Evolutionary conservation across 257 asterid genomes (phyloP).

Genomic region (Solanum chilense): DNA sequence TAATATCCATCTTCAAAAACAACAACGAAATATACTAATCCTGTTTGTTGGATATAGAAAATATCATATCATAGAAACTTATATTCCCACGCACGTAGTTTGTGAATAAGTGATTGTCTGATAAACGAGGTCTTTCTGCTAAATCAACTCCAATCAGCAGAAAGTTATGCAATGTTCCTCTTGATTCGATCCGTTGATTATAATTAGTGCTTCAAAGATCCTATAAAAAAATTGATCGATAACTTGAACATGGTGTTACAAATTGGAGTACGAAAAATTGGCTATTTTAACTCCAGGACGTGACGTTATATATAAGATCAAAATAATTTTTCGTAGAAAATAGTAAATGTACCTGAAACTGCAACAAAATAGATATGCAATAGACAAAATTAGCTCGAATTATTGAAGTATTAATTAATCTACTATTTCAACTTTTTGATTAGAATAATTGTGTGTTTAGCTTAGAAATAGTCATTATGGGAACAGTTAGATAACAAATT

Average conservation of each 20-base stretch:
- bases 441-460: background rate
- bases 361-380: background rate
- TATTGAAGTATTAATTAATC: background rate
- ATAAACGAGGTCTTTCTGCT: background rate
- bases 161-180: background rate
- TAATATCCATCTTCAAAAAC: conserved; percentile 28
- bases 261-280: background rate
- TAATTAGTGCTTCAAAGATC: background rate
- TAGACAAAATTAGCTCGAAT: background rate
- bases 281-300: background rate
- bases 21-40: background rate
- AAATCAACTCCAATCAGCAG: background rate
- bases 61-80: background rate
- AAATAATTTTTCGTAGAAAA: background rate
- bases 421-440: background rate
- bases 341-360: background rate
- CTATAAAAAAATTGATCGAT: background rate
- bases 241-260: background rate
- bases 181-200: background rate
- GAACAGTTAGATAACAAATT: background rate
- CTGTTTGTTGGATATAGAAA: background rate
- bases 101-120: background rate
- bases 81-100: background rate
- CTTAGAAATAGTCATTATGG: conserved; percentile 10
- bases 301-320: background rate